Percentiles rank a stretch among this genome's conserved stretches.
These are phyloP conservation scores for Blastomyces gilchristii DNA, from an alignment of 2,329 filamentous ascomycete genomes.

Conservation along the genomic window DNA sequence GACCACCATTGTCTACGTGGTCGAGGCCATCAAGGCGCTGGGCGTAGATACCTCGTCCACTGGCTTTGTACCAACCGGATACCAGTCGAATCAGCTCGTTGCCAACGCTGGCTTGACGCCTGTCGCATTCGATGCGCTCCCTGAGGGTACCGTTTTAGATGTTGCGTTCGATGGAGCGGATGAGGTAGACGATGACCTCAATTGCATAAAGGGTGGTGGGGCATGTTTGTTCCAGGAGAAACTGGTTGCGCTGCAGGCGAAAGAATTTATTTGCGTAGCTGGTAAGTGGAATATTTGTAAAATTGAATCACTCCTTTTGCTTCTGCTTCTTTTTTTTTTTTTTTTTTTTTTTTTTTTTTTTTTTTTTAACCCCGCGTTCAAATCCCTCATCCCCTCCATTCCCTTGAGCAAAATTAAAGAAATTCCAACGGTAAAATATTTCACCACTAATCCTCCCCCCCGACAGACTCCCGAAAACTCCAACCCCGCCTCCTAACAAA, in stretches of 20 bases:
- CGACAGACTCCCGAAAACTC: conserved; percentile 75
- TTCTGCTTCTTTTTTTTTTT: neutral
- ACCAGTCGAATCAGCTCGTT: conserved; percentile 81
- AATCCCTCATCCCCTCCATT: neutral
- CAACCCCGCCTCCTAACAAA: conserved; percentile 60
- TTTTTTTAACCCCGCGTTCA: too few relatives aligned
- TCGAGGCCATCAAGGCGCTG: conserved; percentile 51
- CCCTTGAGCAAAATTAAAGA: neutral
- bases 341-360: neutral
- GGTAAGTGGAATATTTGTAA: conserved; percentile 40
- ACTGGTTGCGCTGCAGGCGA: conserved; percentile 73
- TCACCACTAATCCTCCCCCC: neutral
- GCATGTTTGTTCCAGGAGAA: conserved; percentile 99
- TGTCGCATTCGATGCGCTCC: conserved; percentile 66
- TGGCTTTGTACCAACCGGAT: conserved; percentile 85
- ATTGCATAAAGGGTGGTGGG: conserved; percentile 95
- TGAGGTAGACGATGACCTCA: conserved; percentile 88
- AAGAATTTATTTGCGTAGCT: conserved; percentile 79
- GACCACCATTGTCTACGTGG: conserved; percentile 57
- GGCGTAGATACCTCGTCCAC: conserved; percentile 46
- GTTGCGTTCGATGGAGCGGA: conserved; percentile 95
- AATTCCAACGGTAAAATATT: neutral
- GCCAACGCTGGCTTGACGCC: conserved; percentile 65
- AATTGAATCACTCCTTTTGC: neutral
- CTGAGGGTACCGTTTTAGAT: conserved; percentile 57